Percentiles rank a stretch among this genome's conserved stretches.
Conservation (phyloP, 306 rosid genomes). For the Citrullus mucosospermus region DNA sequence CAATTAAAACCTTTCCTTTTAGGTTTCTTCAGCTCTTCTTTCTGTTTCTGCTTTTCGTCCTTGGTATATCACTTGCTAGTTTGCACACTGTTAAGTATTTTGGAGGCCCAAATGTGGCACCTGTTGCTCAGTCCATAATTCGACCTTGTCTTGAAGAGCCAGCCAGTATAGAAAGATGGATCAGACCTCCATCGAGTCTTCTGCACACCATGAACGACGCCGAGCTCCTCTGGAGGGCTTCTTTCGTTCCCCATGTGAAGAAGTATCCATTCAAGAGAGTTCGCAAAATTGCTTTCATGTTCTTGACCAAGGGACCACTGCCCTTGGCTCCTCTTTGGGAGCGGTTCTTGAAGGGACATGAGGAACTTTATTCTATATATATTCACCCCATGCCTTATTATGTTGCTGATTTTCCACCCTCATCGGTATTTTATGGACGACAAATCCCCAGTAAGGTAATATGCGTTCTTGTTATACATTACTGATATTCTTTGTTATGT, state of each 20-base stretch:
- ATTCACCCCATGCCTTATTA: slow-evolving; percentile 48
- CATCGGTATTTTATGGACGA: slow-evolving; percentile 38
- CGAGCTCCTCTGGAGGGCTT: slow-evolving; percentile 52
- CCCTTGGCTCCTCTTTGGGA: slow-evolving; percentile 67
- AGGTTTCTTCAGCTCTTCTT: slow-evolving; percentile 38
- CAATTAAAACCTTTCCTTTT: slow-evolving; percentile 35
- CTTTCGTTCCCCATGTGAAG: slow-evolving; percentile 34
- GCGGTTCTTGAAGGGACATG: slow-evolving; percentile 40
- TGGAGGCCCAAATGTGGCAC: slow-evolving; percentile 24
- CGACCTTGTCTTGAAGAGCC: slow-evolving; percentile 33
- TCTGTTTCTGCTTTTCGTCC: slow-evolving; percentile 33
- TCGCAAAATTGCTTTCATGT: slow-evolving; percentile 66
- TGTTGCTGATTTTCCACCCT: slow-evolving; percentile 20
- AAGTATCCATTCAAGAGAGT: slow-evolving; percentile 40
- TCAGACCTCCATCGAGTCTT: slow-evolving; percentile 35
- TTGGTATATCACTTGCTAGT: slow-evolving; percentile 42
- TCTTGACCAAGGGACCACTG: slow-evolving; percentile 58
- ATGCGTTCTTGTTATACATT: neutral
- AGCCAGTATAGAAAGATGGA: slow-evolving; percentile 27
- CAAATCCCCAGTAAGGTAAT: slow-evolving; percentile 64
- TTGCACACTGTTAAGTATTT: slow-evolving; percentile 48
- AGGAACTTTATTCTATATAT: slow-evolving; percentile 33
- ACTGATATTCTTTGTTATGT: neutral
- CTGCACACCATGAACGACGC: slow-evolving; percentile 40
- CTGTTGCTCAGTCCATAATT: slow-evolving; percentile 20